These are phyloP conservation scores for Quercus bicolor DNA, from an alignment of 306 rosid species.

Conservation along the genomic window DNA sequence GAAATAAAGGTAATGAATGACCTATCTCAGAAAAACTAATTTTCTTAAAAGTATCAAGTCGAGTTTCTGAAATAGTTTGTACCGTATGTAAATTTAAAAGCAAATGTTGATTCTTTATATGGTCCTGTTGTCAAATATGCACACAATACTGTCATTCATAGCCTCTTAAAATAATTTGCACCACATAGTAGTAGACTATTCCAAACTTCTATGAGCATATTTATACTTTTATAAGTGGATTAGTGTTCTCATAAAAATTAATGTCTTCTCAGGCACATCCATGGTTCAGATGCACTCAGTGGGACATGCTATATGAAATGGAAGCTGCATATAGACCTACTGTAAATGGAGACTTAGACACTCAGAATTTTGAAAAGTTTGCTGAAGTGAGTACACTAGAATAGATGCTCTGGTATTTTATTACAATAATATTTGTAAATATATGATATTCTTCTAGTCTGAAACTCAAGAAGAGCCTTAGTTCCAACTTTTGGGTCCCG, in stretches of 20 bases:
- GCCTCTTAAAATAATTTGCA: background rate
- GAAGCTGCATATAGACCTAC: slow-evolving; percentile 92
- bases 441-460: no score
- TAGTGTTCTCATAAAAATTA: slow-evolving; percentile 2
- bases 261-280: slow-evolving; percentile 78
- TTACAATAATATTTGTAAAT: background rate
- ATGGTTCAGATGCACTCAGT: slow-evolving; percentile 76
- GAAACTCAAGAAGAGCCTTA: no score
- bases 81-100: background rate
- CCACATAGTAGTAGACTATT: background rate
- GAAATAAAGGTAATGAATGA: slow-evolving; percentile 81
- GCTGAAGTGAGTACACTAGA: slow-evolving; percentile 70
- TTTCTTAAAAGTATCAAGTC: slow-evolving; percentile 5
- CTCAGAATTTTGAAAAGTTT: slow-evolving; percentile 96
- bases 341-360: slow-evolving; percentile 86
- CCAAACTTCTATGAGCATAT: background rate
- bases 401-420: background rate
- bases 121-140: slow-evolving; percentile 1
- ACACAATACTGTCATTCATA: background rate
- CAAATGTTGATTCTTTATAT: background rate
- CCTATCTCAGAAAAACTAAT: slow-evolving; percentile 10
- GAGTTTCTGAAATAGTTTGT: background rate
- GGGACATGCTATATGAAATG: slow-evolving; percentile 92
- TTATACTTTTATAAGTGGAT: background rate
- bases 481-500: background rate